Base-by-base conservation (phyloP, 441 rosid genomes). In the Arabidopsis lyrata region DNA sequence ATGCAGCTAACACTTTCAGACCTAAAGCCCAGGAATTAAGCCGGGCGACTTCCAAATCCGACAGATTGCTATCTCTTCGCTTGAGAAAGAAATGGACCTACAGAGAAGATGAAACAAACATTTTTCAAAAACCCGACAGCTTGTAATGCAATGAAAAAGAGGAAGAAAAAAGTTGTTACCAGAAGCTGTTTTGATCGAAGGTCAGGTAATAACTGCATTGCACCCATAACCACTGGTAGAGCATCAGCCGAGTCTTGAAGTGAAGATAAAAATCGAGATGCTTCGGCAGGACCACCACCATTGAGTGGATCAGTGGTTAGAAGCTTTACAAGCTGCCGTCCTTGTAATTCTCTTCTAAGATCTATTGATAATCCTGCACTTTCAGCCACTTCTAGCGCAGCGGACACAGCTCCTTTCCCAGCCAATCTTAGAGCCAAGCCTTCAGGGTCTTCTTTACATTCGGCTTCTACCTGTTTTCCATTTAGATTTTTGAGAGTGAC, bases 271-370 rank as follows among this genome's bases (percentile, higher is more conserved):
- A 95, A 95, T 61, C 99, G 92, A 45, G 99, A 95, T 34, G 99
- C 99, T 88, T 95, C 98, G n/a, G 99, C 97, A 71, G 99, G 99
- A 81, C 98, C 99, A 68, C 99, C 99, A 55, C 99, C 99, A 78
- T 79, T 95, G 68, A 95, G 93, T 75, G 99, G 99, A 75, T 95
- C 98, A 64, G 95, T 91, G 64, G 96, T 95, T 32, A 95, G 91
- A 87, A 93, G 98, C 82, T 93, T 95, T 83, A 95, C 99, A 80
- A 95, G 98, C 65, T 95, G 99, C 63, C 97, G 83, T 75, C 97
- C 97, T 82, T 93, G 97, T 73, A 95, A 83, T 83, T 95, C 99
- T 83, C 99, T 88, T 80, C 97, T 85, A 85, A 95, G 77, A 81
- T 91, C 94, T 81, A 77, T 84, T 72, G 99, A 88, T 72, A 95